A percentile compares a stretch with the other conserved stretches of the same genome.
These are phyloP conservation scores for Salvia splendens DNA, from an alignment of 257 asterid genomes.

Conservation along the genomic window DNA sequence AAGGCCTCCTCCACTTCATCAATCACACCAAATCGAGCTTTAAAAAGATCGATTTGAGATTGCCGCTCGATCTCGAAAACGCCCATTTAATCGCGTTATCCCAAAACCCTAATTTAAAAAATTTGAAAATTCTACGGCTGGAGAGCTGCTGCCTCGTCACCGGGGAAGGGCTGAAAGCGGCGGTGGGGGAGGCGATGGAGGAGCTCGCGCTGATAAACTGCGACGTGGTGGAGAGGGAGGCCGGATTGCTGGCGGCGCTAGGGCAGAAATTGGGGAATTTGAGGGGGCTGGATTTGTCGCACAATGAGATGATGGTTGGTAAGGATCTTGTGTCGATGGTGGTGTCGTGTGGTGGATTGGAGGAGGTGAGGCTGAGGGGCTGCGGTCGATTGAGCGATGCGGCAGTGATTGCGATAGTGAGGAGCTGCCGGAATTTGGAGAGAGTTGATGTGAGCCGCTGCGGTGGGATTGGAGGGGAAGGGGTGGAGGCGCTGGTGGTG, in stretches of 20 bases:
- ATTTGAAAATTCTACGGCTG: constrained; percentile 51
- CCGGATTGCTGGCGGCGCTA: constrained; percentile 59
- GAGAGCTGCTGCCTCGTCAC: constrained; percentile 74
- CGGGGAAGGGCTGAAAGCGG: constrained; percentile 61
- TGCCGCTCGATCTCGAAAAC: constrained; percentile 84
- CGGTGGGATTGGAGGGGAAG: constrained; percentile 47
- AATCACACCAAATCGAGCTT: constrained; percentile 43
- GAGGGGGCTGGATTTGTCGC: constrained; percentile 71
- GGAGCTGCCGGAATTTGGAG: constrained; percentile 50
- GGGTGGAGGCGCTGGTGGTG: constrained; percentile 52
- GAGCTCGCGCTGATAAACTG: constrained; percentile 74
- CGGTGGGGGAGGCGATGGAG: constrained; percentile 44
- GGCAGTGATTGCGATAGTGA: constrained; percentile 34
- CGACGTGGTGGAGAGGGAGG: constrained; percentile 67
- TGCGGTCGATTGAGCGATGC: constrained; percentile 51
- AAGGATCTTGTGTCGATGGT: constrained; percentile 72
- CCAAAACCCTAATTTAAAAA: constrained; percentile 54
- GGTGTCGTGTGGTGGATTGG: constrained; percentile 55
- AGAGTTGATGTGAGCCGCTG: constrained; percentile 55
- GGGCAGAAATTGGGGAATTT: constrained; percentile 68
- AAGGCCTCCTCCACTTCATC: constrained; percentile 65
- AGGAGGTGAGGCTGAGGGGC: constrained; percentile 69
- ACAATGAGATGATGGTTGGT: constrained; percentile 64
- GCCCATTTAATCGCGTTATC: constrained; percentile 59
- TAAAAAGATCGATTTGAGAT: constrained; percentile 57